A percentile compares a stretch with the other conserved stretches of the same genome.
Conservation (phyloP, 108 stramenopile species). For the Cyclotella choctawhatcheeana region DNA sequence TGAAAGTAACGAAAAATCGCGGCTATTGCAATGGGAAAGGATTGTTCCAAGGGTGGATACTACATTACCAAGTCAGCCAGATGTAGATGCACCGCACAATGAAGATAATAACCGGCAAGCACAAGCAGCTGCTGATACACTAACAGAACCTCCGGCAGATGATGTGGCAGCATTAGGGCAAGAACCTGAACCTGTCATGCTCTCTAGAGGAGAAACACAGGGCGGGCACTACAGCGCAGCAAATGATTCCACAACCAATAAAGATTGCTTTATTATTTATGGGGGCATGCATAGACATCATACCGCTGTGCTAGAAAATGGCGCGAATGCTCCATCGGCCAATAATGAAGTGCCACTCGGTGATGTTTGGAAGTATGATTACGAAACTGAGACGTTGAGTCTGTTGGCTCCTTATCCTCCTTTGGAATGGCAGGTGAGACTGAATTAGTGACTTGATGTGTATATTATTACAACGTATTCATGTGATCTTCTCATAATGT, state of each 20-base stretch:
- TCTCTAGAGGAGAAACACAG: conserved; percentile 46
- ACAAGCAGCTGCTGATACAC: background rate
- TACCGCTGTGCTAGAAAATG: background rate
- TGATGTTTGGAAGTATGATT: conserved; percentile 61
- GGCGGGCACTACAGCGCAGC: conserved; percentile 40
- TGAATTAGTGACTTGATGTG: background rate
- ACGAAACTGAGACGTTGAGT: conserved; percentile 27
- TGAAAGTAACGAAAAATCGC: conserved; percentile 1
- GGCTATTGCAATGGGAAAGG: conserved; percentile 34
- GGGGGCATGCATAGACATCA: conserved; percentile 37
- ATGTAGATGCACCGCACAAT: background rate
- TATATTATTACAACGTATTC: background rate
- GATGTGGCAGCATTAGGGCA: background rate
- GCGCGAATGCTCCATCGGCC: background rate
- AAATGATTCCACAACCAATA: background rate
- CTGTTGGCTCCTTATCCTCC: conserved; percentile 49
- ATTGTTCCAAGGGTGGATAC: conserved; percentile 29
- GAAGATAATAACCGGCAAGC: background rate
- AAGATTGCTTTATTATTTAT: conserved; percentile 39
- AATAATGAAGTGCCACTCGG: conserved; percentile 18
- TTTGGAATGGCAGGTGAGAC: conserved; percentile 31
- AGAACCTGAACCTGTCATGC: conserved; percentile 7
- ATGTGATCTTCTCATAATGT: background rate
- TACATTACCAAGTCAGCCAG: background rate
- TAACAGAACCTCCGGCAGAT: background rate